Percentiles rank a stretch among this genome's conserved stretches.
phyloP scores from a whole-genome alignment of 2,329 filamentous ascomycete genomes.

The Stagonosporopsis cucurbitacearum region DNA sequence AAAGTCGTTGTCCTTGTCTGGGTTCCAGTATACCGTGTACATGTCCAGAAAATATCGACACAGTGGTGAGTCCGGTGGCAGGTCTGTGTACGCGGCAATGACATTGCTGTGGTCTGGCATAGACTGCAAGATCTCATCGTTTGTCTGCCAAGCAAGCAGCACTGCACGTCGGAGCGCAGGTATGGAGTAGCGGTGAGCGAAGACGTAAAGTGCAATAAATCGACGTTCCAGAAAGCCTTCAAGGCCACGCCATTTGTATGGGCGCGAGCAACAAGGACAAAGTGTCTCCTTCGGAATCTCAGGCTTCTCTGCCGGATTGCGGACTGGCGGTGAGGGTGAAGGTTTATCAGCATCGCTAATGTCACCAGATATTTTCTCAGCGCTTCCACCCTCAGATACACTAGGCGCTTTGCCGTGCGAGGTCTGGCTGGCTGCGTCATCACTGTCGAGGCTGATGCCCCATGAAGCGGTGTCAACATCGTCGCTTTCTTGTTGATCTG shows the following conservation, averaged over 20 bases:
- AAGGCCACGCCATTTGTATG: constrained; percentile 47
- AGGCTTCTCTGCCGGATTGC: constrained; percentile 42
- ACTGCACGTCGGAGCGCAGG: constrained; percentile 42
- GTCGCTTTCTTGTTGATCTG: constrained; percentile 31
- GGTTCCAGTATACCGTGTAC: constrained; percentile 48
- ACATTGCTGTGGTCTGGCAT: constrained; percentile 49
- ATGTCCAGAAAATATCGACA: constrained; percentile 47
- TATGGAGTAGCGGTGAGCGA: constrained; percentile 43
- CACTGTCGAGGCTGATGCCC: constrained; percentile 43
- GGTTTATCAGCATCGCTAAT: constrained; percentile 34
- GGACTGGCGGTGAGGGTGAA: constrained; percentile 29
- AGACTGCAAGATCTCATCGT: constrained; percentile 45
- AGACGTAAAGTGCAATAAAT: constrained; percentile 45
- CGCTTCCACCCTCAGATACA: constrained; percentile 24
- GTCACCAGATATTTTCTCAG: constrained; percentile 43
- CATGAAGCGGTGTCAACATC: constrained; percentile 45
- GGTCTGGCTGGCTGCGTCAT: constrained; percentile 32
- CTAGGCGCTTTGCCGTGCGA: constrained; percentile 15
- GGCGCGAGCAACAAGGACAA: constrained; percentile 45
- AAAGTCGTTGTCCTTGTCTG: constrained; percentile 42
- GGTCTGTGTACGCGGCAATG: constrained; percentile 42
- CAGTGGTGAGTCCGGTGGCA: constrained; percentile 39
- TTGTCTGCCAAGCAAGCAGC: constrained; percentile 45
- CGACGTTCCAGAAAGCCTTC: constrained; percentile 47
- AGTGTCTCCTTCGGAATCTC: constrained; percentile 46